These are phyloP conservation scores for Arthrocladium fulminans DNA, from an alignment of 2,329 filamentous ascomycete species.

Conservation along the genomic window DNA sequence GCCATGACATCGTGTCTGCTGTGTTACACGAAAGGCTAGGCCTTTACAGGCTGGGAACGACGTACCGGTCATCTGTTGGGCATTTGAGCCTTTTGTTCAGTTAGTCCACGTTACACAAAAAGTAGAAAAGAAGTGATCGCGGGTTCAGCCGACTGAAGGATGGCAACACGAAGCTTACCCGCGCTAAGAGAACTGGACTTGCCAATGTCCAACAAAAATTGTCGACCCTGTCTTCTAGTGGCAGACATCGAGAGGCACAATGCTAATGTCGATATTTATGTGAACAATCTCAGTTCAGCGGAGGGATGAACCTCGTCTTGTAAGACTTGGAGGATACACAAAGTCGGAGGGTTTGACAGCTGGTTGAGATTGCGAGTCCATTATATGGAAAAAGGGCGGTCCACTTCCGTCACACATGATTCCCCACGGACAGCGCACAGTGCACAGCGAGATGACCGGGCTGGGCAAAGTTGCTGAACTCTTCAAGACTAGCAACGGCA, in stretches of 20 bases:
- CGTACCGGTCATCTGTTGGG: not conserved
- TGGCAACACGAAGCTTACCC: not conserved
- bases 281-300: not conserved
- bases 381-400: too few relatives aligned
- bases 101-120: constrained; percentile 3
- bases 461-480: too few relatives aligned
- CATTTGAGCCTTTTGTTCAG: not conserved
- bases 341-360: too few relatives aligned
- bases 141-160: not conserved
- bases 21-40: not conserved
- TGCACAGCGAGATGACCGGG: too few relatives aligned
- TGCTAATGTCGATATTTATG: not conserved
- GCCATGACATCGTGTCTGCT: not conserved
- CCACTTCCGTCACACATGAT: too few relatives aligned
- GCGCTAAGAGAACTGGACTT: not conserved
- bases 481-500: not conserved
- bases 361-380: too few relatives aligned
- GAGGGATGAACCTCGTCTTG: not conserved
- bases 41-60: not conserved
- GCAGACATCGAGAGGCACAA: not conserved
- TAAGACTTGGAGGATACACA: not conserved
- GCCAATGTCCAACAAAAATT: not conserved
- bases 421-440: too few relatives aligned
- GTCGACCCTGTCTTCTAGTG: not conserved
- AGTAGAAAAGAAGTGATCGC: not conserved